Evolutionary conservation across 768 basidiomycete species (phyloP), one percentile per base, ranked within the genome.

Genomic region (Austroboletus eburneus): DNA sequence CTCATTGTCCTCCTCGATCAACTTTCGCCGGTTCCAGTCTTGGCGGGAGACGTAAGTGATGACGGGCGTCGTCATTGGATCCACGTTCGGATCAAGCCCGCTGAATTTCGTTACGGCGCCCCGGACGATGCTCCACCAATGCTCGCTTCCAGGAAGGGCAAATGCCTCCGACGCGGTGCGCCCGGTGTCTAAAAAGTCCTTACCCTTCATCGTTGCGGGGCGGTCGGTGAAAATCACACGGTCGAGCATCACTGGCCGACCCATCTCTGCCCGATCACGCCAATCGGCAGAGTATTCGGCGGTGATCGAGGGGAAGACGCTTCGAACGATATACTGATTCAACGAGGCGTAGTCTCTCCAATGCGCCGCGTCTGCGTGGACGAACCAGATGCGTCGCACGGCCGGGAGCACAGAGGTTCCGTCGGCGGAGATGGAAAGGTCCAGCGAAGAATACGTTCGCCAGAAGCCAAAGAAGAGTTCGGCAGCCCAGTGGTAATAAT

Each of bases 41-140:
- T 97, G 93, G 5, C 93, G 77, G 9, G 86, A 90, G 49, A 96
- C 78, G 57, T 97, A 97, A 10, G 93, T 95, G 68, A 97, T 91
- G 21, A 97, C 93, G 0, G 85, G 87, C 40, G 57, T 27, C 27
- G 27, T n/a, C 5, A 27, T 27, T 80, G 35, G 75, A 78, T 12
- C 72, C 75, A n/a, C 66, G 63, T 1, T 74, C 76, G 10, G 69
- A 57, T 76, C 71, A 21, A 84, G 56, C 3, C 86, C 87, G 10
- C 86, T 78, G 56, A 87, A 85, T 50, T 78, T 74, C 43, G 89
- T 72, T 21, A 92, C 79, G 43, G 83, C 85, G 59, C 80, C 78
- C 38, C 90, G 74, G 45, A 89, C 72, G 0, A 87, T 78, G 55
- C 74, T 74, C 91, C 91, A 97, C 93, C 93, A 97, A 61, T 87